phyloP scores from a whole-genome alignment of 2,329 filamentous ascomycete genomes.

The Aspergillus tanneri region DNA sequence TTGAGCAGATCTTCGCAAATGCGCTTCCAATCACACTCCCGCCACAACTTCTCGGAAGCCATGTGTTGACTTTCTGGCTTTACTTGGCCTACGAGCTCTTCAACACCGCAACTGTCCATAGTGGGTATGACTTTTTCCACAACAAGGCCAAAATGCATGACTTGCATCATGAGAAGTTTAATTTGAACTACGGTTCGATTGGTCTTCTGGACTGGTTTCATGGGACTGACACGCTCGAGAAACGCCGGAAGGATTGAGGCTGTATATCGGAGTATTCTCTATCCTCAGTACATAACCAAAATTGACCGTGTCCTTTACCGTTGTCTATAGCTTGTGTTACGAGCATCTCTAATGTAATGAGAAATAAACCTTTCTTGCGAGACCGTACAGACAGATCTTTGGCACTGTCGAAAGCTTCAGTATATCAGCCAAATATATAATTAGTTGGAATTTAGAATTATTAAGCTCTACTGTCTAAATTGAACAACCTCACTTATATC shows the following conservation, averaged over 20 bases:
- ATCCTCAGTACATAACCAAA: no score
- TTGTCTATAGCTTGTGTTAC: no score
- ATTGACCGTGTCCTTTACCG: no score
- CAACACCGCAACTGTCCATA: conserved; percentile 57
- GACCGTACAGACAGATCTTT: no score
- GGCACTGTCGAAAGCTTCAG: no score
- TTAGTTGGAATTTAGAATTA: no score
- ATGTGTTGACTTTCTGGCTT: conserved; percentile 55
- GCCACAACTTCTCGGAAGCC: conserved; percentile 47
- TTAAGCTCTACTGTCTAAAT: no score
- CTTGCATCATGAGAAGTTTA: conserved; percentile 58
- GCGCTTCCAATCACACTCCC: conserved; percentile 54
- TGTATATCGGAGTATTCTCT: no score
- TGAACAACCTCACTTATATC: no score
- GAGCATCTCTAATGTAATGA: no score
- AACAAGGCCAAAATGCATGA: conserved; percentile 53
- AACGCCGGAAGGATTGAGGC: neutral
- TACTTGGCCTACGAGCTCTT: conserved; percentile 52
- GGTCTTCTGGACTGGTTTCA: conserved; percentile 58
- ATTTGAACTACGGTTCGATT: conserved; percentile 54
- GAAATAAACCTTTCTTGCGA: no score
- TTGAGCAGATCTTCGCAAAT: conserved; percentile 58
- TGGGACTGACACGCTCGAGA: conserved; percentile 42
- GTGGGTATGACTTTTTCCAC: conserved; percentile 57
- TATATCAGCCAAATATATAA: no score